Conservation (phyloP, 1,284 basidiomycete genomes). For the Tetrapyrgos nigripes region DNA sequence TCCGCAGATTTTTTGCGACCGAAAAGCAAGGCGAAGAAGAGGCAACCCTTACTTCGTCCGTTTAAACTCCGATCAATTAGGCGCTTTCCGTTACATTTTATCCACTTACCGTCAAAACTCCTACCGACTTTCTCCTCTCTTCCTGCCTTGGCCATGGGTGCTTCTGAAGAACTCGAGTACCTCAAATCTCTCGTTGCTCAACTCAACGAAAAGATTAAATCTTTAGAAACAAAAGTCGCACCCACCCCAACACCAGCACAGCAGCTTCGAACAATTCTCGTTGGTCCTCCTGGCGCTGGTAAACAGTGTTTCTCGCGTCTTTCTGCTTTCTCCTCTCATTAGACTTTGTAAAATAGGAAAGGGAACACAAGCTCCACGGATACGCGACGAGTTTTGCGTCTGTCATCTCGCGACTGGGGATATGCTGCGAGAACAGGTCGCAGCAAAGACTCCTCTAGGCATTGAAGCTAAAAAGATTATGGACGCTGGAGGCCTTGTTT, state of each 20-base stretch:
- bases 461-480: slow-evolving; percentile 97
- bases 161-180: slow-evolving; percentile 76
- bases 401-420: slow-evolving; percentile 99
- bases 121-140: background rate
- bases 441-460: slow-evolving; percentile 88
- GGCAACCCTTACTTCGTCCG: no score
- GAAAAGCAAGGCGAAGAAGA: no score
- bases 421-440: slow-evolving; percentile 96
- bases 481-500: slow-evolving; percentile 93
- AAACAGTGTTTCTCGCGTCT: slow-evolving; percentile 33
- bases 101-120: background rate
- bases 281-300: slow-evolving; percentile 98
- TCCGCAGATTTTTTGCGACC: no score
- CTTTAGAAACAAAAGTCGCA: slow-evolving; percentile 73
- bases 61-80: no score
- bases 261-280: slow-evolving; percentile 88
- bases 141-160: background rate
- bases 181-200: slow-evolving; percentile 88
- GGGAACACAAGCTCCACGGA: slow-evolving; percentile 96
- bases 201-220: slow-evolving; percentile 80
- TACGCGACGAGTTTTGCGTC: slow-evolving; percentile 92
- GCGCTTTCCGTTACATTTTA: no score
- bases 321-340: slow-evolving; percentile 1
- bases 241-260: slow-evolving; percentile 59
- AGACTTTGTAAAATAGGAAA: slow-evolving; percentile 69